These are phyloP conservation scores for Colletotrichum sp. DNA, from an alignment of 2,329 filamentous ascomycete genomes.

Conservation along the genomic window DNA sequence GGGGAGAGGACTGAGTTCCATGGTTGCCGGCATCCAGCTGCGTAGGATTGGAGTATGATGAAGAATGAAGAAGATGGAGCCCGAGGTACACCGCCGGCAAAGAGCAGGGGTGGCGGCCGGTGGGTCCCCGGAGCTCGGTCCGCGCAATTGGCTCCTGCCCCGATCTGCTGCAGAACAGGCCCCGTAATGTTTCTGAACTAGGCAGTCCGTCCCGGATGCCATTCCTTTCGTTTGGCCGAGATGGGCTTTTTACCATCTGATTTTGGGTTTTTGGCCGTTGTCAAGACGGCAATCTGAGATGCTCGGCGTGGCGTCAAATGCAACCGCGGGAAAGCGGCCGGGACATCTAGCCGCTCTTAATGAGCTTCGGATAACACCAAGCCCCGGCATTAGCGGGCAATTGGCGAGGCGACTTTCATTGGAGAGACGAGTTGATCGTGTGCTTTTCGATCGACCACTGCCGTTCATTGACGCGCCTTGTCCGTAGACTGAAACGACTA, in stretches of 20 bases:
- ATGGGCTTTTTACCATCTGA: not conserved
- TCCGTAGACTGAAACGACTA: not conserved
- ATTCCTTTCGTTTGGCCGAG: not conserved
- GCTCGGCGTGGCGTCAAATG: not conserved
- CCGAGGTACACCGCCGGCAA: conserved; percentile 13
- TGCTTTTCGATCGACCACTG: not conserved
- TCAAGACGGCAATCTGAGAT: not conserved
- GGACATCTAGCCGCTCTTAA: not conserved
- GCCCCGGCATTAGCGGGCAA: not conserved
- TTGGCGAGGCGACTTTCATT: not conserved
- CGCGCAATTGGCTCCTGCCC: conserved; percentile 4
- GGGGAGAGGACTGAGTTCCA: not conserved
- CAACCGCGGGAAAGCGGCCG: not conserved
- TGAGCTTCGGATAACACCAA: not conserved
- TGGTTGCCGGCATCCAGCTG: not conserved
- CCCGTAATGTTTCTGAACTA: not conserved
- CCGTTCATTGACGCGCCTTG: not conserved
- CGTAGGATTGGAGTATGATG: not conserved
- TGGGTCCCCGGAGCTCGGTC: not conserved
- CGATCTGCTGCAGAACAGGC: not conserved
- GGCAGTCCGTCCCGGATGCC: not conserved
- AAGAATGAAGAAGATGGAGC: not conserved
- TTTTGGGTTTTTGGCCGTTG: not conserved
- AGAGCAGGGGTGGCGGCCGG: conserved; percentile 5
- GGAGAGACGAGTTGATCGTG: not conserved